Evolutionary conservation across 441 rosid genomes (phyloP).

Genomic region (Aleurites moluccanus): DNA sequence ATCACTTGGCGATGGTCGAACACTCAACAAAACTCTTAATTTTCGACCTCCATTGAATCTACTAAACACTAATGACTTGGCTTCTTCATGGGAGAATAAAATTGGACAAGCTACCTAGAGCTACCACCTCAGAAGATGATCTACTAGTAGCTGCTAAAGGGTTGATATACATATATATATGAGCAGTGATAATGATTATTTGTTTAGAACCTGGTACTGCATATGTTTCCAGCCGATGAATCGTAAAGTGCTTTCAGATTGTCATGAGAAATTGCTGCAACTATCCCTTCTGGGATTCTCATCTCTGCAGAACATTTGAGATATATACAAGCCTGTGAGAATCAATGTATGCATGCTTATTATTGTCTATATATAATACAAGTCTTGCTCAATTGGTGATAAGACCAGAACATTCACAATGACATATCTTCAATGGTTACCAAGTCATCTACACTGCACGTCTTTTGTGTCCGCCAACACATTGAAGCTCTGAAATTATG

Average conservation of each 20-base stretch:
- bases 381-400: not conserved
- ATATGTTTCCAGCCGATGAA: too few relatives aligned
- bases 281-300: too few relatives aligned
- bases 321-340: not conserved
- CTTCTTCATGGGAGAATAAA: conserved; percentile 48
- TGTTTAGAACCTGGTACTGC: too few relatives aligned
- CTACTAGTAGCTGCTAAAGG: conserved; percentile 44
- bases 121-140: conserved; percentile 37
- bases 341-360: too few relatives aligned
- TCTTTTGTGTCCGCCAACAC: too few relatives aligned
- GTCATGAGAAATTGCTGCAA: too few relatives aligned
- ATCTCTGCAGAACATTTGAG: too few relatives aligned
- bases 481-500: not conserved
- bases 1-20: conserved; percentile 32
- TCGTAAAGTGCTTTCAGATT: too few relatives aligned
- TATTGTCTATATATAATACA: not conserved
- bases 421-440: not conserved
- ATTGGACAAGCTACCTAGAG: conserved; percentile 42
- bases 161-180: not conserved
- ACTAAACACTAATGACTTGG: conserved; percentile 46
- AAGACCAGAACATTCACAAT: not conserved
- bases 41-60: conserved; percentile 39
- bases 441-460: not conserved
- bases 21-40: conserved; percentile 43
- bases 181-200: too few relatives aligned